Evolutionary conservation across 2,329 filamentous ascomycete genomes (phyloP).

Genomic region (Purpureocillium lavendulum): DNA sequence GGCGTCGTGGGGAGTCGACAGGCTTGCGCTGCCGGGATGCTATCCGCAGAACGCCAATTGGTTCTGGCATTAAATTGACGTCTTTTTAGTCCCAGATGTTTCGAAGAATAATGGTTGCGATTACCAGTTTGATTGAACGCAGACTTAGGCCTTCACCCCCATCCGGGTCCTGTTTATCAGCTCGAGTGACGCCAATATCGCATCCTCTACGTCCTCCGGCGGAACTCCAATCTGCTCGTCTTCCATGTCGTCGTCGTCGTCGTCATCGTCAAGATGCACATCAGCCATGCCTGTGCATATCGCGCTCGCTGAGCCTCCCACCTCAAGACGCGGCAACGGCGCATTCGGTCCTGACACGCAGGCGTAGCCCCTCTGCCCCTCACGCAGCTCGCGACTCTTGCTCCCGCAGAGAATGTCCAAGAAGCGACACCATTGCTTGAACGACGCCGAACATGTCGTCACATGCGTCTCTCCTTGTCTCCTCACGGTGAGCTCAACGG

Average conservation of each 20-base stretch:
- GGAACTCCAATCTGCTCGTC: not conserved
- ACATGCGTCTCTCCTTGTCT: too few species aligned
- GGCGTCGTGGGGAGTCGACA: too few species aligned
- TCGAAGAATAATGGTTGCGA: too few species aligned
- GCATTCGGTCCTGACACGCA: not conserved
- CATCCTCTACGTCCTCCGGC: conserved; percentile 1
- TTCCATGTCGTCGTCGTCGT: too few species aligned
- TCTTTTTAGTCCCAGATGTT: too few species aligned
- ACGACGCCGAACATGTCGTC: not conserved
- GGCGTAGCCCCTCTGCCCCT: not conserved
- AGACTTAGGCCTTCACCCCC: too few species aligned
- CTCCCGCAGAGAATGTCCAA: not conserved
- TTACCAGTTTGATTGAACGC: too few species aligned
- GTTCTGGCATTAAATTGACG: too few species aligned
- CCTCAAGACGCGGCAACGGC: not conserved
- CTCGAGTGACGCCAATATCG: not conserved
- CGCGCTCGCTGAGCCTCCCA: not conserved
- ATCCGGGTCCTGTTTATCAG: not conserved
- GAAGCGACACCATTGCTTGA: not conserved
- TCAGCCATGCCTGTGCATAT: not conserved
- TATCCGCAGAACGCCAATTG: too few species aligned
- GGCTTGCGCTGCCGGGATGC: too few species aligned
- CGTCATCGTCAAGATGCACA: too few species aligned
- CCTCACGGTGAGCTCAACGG: not conserved
- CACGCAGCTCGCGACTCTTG: not conserved